Evolutionary conservation across 1,284 basidiomycete species (phyloP).

Genomic region (Malassezia equina): DNA sequence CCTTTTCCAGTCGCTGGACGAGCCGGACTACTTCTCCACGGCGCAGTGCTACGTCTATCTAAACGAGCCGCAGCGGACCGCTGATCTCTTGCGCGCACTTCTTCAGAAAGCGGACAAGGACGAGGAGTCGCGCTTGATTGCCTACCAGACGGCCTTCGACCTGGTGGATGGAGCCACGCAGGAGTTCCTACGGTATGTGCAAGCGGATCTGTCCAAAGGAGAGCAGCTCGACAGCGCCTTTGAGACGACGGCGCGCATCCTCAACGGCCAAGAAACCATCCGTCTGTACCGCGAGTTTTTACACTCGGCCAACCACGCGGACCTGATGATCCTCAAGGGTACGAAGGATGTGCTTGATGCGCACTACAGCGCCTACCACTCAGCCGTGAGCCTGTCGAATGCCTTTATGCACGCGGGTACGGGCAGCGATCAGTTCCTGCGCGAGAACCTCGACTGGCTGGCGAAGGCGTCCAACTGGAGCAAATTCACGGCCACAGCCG

Average conservation of each 20-base stretch:
- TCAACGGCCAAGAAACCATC: constrained; percentile 45
- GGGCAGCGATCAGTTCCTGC: constrained; percentile 46
- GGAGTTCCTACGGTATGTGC: constrained; percentile 44
- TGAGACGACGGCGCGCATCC: constrained; percentile 20
- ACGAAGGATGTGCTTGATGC: constrained; percentile 46
- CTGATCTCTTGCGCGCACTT: constrained; percentile 37
- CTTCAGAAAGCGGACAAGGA: constrained; percentile 34
- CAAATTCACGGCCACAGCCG: constrained; percentile 48
- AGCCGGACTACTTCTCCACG: constrained; percentile 45
- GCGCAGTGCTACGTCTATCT: constrained; percentile 48
- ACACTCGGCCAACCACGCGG: constrained; percentile 42
- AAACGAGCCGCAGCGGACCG: constrained; percentile 35
- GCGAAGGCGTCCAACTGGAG: constrained; percentile 48
- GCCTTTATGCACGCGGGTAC: constrained; percentile 48
- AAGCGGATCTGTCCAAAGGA: constrained; percentile 26
- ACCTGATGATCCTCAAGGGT: constrained; percentile 41
- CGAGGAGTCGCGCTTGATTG: constrained; percentile 35
- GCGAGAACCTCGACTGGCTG: constrained; percentile 48
- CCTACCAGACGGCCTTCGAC: constrained; percentile 46
- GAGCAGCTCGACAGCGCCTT: constrained; percentile 23
- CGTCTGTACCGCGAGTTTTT: constrained; percentile 47
- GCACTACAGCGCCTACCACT: constrained; percentile 46
- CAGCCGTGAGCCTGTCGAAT: constrained; percentile 45
- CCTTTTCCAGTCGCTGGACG: constrained; percentile 41
- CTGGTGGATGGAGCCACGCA: constrained; percentile 48